Base-by-base conservation (phyloP, 257 asterid species). In the Agastache rugosa region DNA sequence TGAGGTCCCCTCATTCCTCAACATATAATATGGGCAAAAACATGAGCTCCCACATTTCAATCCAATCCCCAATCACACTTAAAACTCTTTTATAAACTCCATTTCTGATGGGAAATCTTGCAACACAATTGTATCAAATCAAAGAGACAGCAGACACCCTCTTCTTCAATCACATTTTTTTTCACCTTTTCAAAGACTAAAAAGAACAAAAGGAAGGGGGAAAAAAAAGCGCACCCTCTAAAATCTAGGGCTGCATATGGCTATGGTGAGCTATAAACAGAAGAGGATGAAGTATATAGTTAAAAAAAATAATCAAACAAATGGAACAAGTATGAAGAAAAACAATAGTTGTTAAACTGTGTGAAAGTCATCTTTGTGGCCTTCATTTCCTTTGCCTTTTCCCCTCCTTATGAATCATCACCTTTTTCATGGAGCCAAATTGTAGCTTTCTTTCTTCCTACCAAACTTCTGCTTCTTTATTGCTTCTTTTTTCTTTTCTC, bases 171-270 rank as follows among this genome's bases (percentile, higher is more conserved):
- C 67, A 54, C 74, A 74, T 53, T 16, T 25, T 63, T 63, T 68
- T 41, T 5, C 25, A 65, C 60, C 67, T 63, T 72, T 61, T 65
- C 47, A 72, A 73, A 12, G 42, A 69, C 73, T 68, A 23, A 16
- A 63, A 41, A 47, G 15, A 25, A 73, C 17, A 66, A 68, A 74
- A 77, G 11, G 15, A 70, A 31, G 39, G 53, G 19, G 12, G 72
- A 42, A 56, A 73, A 77, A 78, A 64, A 72, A 73, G 82, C 88
- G 77, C 64, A 65, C 84, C 87, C 92, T 75, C 79, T 80, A 87
- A 83, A 85, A 82, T 73, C 79, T 78, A 74, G 93, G 87, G 85
- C 64, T 83, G 86, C 90, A 79, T 67, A 77, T 83, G 89, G 83
- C 65, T 65, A 54, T 51, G 67, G 51, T 71, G 54, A 68, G 73